phyloP scores from a whole-genome alignment of 2,329 filamentous ascomycete genomes.

The Penicillium sp. region DNA sequence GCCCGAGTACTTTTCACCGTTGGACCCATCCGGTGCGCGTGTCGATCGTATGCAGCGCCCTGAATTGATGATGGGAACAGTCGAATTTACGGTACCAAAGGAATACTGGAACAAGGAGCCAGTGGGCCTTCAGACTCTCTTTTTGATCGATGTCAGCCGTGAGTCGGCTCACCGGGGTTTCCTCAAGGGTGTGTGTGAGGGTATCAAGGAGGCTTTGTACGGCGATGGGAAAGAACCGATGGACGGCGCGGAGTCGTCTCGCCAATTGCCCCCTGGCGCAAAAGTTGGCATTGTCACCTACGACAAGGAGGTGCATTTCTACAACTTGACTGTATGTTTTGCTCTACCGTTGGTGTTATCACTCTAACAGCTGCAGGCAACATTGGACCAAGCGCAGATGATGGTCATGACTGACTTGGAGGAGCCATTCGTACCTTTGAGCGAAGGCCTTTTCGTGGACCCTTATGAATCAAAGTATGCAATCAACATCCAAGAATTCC shows the following conservation, averaged over 20 bases:
- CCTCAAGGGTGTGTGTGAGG: constrained; percentile 84
- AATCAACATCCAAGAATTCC: background rate
- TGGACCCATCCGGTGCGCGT: constrained; percentile 80
- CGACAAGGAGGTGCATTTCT: constrained; percentile 97
- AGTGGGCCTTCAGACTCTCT: constrained; percentile 82
- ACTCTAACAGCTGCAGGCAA: constrained; percentile 54
- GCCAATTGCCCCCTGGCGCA: constrained; percentile 70
- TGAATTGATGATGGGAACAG: constrained; percentile 86
- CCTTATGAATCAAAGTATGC: constrained; percentile 79
- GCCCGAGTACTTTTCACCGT: constrained; percentile 89
- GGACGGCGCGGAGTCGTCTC: constrained; percentile 50
- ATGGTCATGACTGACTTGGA: constrained; percentile 98
- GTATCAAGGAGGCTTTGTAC: constrained; percentile 82
- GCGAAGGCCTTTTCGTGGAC: constrained; percentile 91
- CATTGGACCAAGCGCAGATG: constrained; percentile 88
- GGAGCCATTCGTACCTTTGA: constrained; percentile 91
- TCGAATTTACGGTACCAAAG: constrained; percentile 95
- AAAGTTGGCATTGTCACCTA: constrained; percentile 95
- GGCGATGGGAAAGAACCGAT: constrained; percentile 60
- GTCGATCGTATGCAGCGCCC: constrained; percentile 86
- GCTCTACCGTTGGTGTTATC: constrained; percentile 12
- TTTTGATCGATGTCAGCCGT: constrained; percentile 89
- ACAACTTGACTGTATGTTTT: constrained; percentile 78
- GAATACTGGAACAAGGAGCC: constrained; percentile 98
- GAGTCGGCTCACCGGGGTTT: constrained; percentile 91